Base-by-base conservation (phyloP, 2,329 filamentous ascomycete genomes). In the Aspergillus sp. region DNA sequence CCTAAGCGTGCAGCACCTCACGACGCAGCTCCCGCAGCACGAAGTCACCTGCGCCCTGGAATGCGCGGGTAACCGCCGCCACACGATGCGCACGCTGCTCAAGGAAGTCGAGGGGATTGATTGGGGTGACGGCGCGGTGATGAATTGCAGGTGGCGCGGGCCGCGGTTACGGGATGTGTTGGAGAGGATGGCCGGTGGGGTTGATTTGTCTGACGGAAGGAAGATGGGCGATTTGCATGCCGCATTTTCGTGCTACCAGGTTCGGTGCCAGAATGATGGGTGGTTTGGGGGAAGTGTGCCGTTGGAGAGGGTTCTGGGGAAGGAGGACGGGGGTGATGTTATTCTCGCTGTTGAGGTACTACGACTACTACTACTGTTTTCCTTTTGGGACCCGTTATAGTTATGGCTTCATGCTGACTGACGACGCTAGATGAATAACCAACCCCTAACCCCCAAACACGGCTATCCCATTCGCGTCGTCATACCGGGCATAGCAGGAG, bases 101-200 rank as follows among this genome's bases (percentile, higher is more conserved):
- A 79, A 78, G 55, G 78, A 81, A 59, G 78, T 81, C 4, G 64
- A 71, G 32, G 79, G 79, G 0, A 73, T 82, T 38, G 77, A 82
- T 55, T 82, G 79, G 79, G 71, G 71, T 34, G 78, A 81, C 53
- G 78, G 72, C 35, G 79, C 78, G 0, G 72, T 81, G 19, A 80
- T 81, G 76, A 81, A 81, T 54, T 79, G 77, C 54, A 69, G 64
- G 46, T 81, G 77, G 77, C 71, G 66, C 9, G 77, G 76, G 0
- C 78, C 78, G 2, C 63, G 73, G 4, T 65, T 82, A 8, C 58
- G 65, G 29, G 77, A 81, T 55, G 69, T 82, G 2, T 61, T 83
- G 33, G 5, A 7, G n/a, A 7, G n/a, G 19, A 52, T 63, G 1
- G 62, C 63, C 30, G 76, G 76, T 1, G 71, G 70, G 1, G 48